Evolutionary conservation across 2,329 filamentous ascomycete genomes (phyloP).

Genomic region (Emydomyces testavorans): DNA sequence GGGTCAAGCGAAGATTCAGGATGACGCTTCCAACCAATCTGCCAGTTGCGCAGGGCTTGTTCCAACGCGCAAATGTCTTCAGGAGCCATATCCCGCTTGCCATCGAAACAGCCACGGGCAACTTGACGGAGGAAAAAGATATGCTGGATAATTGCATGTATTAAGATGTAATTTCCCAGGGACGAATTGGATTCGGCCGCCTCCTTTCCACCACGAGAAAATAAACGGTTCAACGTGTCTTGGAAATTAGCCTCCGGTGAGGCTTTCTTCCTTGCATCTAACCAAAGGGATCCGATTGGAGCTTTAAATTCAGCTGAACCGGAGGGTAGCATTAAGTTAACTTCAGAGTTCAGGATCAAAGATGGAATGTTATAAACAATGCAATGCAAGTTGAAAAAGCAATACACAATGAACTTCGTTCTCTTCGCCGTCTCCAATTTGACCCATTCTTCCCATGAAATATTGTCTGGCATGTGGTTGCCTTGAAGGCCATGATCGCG

Average conservation of each 20-base stretch:
- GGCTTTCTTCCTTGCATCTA: slow-evolving; percentile 2
- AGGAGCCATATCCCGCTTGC: slow-evolving; percentile 33
- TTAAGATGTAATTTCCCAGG: slow-evolving; percentile 44
- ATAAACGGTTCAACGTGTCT: slow-evolving; percentile 36
- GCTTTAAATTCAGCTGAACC: slow-evolving; percentile 8
- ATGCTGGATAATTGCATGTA: slow-evolving; percentile 44
- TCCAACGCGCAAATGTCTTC: slow-evolving; percentile 39
- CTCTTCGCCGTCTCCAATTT: slow-evolving; percentile 42
- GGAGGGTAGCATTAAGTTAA: slow-evolving; percentile 44
- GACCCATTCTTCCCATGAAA: slow-evolving; percentile 47
- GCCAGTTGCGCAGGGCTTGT: slow-evolving; percentile 40
- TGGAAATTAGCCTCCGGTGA: slow-evolving; percentile 32
- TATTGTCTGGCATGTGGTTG: slow-evolving; percentile 25
- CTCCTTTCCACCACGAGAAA: slow-evolving; percentile 20
- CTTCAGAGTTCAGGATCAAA: slow-evolving; percentile 44
- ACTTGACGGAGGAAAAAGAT: slow-evolving; percentile 43
- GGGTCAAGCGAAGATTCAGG: slow-evolving; percentile 45
- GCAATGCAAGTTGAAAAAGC: slow-evolving; percentile 49
- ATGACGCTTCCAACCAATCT: slow-evolving; percentile 42
- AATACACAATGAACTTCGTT: slow-evolving; percentile 47
- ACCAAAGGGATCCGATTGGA: slow-evolving; percentile 6
- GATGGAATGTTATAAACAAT: slow-evolving; percentile 54
- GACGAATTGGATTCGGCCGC: slow-evolving; percentile 27
- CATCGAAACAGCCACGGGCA: slow-evolving; percentile 33
- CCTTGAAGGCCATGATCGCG: slow-evolving; percentile 42